Base-by-base conservation (phyloP, 768 basidiomycete genomes). In the Russula earlei region DNA sequence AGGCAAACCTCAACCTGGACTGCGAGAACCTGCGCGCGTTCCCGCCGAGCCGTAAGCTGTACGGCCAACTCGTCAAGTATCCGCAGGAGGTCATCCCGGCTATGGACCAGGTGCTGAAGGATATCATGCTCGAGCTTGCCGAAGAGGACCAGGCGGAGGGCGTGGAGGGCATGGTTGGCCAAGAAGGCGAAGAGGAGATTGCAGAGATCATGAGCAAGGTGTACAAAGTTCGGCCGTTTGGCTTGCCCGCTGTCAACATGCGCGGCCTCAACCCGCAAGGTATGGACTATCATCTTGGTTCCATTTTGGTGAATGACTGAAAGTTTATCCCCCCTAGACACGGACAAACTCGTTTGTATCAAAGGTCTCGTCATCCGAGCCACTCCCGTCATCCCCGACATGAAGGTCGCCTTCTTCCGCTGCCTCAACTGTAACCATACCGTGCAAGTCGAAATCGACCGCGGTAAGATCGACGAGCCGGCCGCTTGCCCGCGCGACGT, bases 401-500 rank as follows among this genome's bases (percentile, higher is more conserved):
- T 99, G 96, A 94, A 95, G 72, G 83, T 83, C 62, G 96, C 95
- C 20, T 98, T 99, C 76, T 99, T 99, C 81, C 88, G 94, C 52
- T 99, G 96, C 71, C 75, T 91, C 25, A 87, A 86, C 36, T 99
- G 96, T 69, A 87, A 87, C 38, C 96, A 98, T 70, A 97, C 96
- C n/a, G 84, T 92, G 8, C 92, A 92, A 67, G 89, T 91, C 59
- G 93, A 96, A 66, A 96, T 98, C 48, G 94, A 97, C 69, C 85
- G 94, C n/a, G 96, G 95, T 41, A 90, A 91, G 70, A 98, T 99
- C 63, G 83, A 87, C 67, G 95, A 98, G 69, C 96, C 96, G 3
- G 77, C 77, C 15, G 80, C 82, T 38, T 99, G 96, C 70, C 93
- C 93, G 2, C 83, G 96, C 49, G 96, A 98, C 58, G 85, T 94